Evolutionary conservation across 164 flowering plant genomes (phyloP).

Genomic region (Akebia trifoliata): DNA sequence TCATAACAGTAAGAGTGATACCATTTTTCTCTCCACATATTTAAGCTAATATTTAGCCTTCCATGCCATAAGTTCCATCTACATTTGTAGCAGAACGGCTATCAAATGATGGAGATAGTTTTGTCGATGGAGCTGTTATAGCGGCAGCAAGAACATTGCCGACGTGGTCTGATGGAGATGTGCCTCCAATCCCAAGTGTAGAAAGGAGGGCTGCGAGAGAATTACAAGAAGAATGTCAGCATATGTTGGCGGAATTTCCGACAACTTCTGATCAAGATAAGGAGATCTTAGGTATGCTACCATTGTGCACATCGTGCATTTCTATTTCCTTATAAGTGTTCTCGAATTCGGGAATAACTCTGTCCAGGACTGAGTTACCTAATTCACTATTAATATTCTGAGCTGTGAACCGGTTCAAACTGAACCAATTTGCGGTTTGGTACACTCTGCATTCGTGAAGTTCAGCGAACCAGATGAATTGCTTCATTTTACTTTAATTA

Average conservation of each 20-base stretch:
- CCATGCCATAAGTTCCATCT: background rate
- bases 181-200: conserved; percentile 69
- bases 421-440: no score
- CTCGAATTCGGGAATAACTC: background rate
- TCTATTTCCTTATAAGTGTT: background rate
- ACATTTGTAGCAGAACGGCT: conserved; percentile 43
- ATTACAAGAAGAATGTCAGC: conserved; percentile 80
- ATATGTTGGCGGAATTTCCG: conserved; percentile 67
- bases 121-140: conserved; percentile 88
- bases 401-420: no score
- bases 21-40: conserved; percentile 10
- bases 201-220: conserved; percentile 77
- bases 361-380: no score
- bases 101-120: conserved; percentile 46
- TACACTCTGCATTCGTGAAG: no score
- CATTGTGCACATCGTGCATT: background rate
- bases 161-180: conserved; percentile 89
- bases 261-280: conserved; percentile 79
- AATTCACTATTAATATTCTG: no score
- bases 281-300: conserved; percentile 56
- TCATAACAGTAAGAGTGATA: conserved; percentile 56
- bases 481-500: no score
- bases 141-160: conserved; percentile 95
- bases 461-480: no score
- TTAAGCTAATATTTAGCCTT: background rate